Conservation (phyloP, 176 grass and related monocot species). For the Musa schizocarpa region DNA sequence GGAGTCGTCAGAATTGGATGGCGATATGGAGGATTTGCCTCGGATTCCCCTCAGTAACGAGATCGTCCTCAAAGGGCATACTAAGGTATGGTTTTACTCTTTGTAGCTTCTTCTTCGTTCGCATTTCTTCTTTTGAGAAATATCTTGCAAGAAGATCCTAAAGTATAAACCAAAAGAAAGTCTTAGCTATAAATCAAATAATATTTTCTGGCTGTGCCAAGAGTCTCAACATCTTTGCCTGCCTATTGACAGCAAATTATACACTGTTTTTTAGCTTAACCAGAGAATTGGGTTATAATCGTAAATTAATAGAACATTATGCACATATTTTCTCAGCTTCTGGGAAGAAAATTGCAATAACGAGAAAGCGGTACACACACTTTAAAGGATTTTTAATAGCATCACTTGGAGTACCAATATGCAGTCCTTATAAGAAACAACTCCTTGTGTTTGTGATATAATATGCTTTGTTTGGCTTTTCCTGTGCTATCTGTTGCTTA, state of each 20-base stretch:
- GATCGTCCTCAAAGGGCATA: conserved; percentile 77
- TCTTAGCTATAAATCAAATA: background rate
- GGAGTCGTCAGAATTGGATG: conserved; percentile 10
- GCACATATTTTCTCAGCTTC: background rate
- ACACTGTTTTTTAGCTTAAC: background rate
- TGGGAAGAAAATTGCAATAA: background rate
- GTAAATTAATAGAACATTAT: background rate
- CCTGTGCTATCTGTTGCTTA: no score
- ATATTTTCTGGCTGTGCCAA: background rate
- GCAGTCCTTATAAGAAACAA: no score
- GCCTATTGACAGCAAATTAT: background rate
- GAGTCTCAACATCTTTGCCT: background rate
- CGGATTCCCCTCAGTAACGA: conserved; percentile 86
- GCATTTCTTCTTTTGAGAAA: background rate
- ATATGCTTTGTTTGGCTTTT: no score
- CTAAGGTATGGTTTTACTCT: conserved; percentile 40
- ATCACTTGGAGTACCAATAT: no score
- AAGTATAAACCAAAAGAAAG: background rate
- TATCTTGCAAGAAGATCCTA: background rate
- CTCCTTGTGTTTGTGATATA: no score
- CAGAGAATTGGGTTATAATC: background rate
- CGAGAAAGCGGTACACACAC: no score
- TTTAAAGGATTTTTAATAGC: no score
- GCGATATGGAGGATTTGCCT: conserved; percentile 31
- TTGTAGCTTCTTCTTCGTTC: background rate